Percentiles rank a stretch among this genome's conserved stretches.
Conservation (phyloP, 106 monocot genomes). For the Iris macrosiphon region DNA sequence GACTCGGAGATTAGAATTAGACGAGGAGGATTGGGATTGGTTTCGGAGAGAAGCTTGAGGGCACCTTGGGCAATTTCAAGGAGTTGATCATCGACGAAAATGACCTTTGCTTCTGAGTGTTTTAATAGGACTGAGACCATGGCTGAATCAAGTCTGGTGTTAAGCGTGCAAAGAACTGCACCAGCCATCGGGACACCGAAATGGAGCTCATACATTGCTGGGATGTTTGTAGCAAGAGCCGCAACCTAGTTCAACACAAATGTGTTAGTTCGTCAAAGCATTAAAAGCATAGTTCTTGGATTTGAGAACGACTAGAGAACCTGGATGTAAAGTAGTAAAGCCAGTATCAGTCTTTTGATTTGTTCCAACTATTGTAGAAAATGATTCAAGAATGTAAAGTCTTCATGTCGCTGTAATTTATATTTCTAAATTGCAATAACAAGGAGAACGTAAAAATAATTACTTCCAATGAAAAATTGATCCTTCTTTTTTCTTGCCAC, state of each 20-base stretch:
- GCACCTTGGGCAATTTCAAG: constrained; percentile 18
- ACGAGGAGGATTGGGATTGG: not conserved
- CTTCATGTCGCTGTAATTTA: too few species aligned
- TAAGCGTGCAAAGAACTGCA: constrained; percentile 5
- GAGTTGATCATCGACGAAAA: constrained; percentile 53
- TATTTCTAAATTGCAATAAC: too few species aligned
- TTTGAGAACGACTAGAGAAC: too few species aligned
- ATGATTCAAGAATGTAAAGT: too few species aligned
- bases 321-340: too few species aligned
- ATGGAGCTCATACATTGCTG: constrained; percentile 13
- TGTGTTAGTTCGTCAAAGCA: too few species aligned
- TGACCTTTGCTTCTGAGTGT: constrained; percentile 55
- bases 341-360: too few species aligned
- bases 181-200: constrained; percentile 10
- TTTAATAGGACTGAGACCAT: constrained; percentile 48
- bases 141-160: constrained; percentile 13
- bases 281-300: too few species aligned
- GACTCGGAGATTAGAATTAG: constrained; percentile 28
- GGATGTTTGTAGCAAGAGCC: not conserved
- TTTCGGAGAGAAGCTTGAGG: not conserved
- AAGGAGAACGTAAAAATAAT: too few species aligned
- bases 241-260: not conserved
- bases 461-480: too few species aligned
- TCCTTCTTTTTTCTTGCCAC: too few species aligned
- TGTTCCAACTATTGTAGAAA: too few species aligned